Evolutionary conservation across 257 asterid genomes (phyloP).

Genomic region (Euphrasia confusa): DNA sequence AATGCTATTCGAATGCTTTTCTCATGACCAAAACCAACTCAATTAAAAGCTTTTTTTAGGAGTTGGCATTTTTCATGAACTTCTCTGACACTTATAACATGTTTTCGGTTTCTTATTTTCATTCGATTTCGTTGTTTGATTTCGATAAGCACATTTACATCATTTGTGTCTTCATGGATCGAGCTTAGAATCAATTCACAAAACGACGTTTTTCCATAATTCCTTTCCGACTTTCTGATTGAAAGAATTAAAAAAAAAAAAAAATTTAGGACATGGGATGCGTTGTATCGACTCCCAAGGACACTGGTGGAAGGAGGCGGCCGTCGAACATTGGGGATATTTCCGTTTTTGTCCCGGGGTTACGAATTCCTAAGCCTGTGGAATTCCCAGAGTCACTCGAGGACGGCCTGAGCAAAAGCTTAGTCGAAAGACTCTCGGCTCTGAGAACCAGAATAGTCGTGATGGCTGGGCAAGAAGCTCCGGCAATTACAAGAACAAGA

Average conservation of each 20-base stretch:
- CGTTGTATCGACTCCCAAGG: constrained; percentile 66
- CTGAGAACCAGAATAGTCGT: constrained; percentile 90
- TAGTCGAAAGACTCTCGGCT: constrained; percentile 85
- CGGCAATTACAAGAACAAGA: constrained; percentile 85
- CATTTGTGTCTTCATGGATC: constrained; percentile 44
- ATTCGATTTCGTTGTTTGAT: constrained; percentile 15
- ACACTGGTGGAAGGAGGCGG: constrained; percentile 74
- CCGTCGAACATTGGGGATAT: constrained; percentile 93
- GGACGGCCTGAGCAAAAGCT: constrained; percentile 48
- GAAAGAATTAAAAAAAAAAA: too few relatives aligned
- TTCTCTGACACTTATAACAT: constrained; percentile 54
- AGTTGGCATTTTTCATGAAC: constrained; percentile 46
- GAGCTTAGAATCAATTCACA: constrained; percentile 18
- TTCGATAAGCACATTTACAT: constrained; percentile 41
- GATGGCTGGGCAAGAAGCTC: constrained; percentile 96
- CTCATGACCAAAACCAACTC: constrained; percentile 2
- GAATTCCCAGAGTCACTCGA: constrained; percentile 68
- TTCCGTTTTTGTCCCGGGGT: constrained; percentile 83
- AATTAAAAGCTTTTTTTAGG: constrained; percentile 20
- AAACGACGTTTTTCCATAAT: neutral
- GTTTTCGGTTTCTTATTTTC: constrained; percentile 21
- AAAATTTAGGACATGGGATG: constrained; percentile 94
- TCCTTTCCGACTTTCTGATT: constrained; percentile 7
- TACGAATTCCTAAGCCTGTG: constrained; percentile 80
- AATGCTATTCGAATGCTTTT: constrained; percentile 26